Conservation (phyloP, 1,284 basidiomycete genomes). For the Cutaneotrichosporon spelunceum region DNA sequence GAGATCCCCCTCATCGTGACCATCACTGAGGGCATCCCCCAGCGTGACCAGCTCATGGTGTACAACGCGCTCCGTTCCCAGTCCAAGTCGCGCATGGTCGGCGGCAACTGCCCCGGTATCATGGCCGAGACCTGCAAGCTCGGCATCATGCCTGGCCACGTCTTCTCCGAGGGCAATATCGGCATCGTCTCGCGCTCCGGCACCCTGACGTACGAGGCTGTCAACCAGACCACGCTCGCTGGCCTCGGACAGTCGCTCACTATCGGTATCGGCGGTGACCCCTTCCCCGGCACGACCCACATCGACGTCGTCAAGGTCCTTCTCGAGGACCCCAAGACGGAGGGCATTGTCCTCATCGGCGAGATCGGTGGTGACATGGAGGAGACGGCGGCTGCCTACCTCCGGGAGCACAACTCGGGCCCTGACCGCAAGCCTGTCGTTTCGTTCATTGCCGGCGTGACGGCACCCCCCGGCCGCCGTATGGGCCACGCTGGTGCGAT, state of each 20-base stretch:
- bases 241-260: conserved; percentile 96
- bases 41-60: conserved; percentile 90
- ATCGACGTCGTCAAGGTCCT: conserved; percentile 95
- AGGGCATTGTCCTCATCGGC: conserved; percentile 96
- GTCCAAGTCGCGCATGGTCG: conserved; percentile 89
- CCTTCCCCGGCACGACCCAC: conserved; percentile 83
- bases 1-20: conserved; percentile 95
- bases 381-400: conserved; percentile 96
- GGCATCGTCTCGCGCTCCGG: conserved; percentile 96
- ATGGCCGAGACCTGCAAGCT: conserved; percentile 99
- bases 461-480: conserved; percentile 92
- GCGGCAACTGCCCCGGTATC: conserved; percentile 92
- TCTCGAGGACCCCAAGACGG: conserved; percentile 86
- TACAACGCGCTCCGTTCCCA: conserved; percentile 91
- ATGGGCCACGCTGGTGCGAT: conserved; percentile 99
- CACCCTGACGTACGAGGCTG: conserved; percentile 58
- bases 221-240: conserved; percentile 75
- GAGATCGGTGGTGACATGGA: conserved; percentile 99
- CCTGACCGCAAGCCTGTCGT: conserved; percentile 91
- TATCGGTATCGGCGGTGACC: conserved; percentile 97
- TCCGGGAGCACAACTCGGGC: conserved; percentile 89
- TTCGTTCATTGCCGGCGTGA: conserved; percentile 95
- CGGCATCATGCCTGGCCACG: conserved; percentile 98
- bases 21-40: conserved; percentile 96
- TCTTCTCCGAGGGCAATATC: conserved; percentile 91